Percentiles rank a stretch among this genome's conserved stretches.
Evolutionary conservation across 805 yeast genomes (phyloP).

Genomic region (Myxozyma neglecta): DNA sequence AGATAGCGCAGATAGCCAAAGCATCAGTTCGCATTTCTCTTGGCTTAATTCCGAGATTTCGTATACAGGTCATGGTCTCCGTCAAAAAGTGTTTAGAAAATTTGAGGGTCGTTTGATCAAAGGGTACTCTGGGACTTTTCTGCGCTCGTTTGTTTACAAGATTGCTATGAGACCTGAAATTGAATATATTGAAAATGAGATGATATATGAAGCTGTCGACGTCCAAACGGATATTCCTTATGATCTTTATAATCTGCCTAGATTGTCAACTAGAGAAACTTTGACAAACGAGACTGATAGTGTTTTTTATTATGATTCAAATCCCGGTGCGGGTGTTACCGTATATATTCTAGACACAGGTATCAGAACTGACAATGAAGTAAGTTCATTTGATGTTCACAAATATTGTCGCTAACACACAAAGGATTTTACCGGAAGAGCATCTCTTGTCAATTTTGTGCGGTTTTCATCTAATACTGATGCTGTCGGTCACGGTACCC

Average conservation of each 20-base stretch:
- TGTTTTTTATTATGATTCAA: slow-evolving; percentile 8
- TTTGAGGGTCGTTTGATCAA: slow-evolving; percentile 8
- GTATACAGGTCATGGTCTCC: background rate
- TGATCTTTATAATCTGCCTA: slow-evolving; percentile 26
- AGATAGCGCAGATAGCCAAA: background rate
- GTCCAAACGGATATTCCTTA: slow-evolving; percentile 18
- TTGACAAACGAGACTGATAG: slow-evolving; percentile 3
- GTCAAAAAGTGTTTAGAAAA: slow-evolving; percentile 4
- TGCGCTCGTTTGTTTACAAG: slow-evolving; percentile 1
- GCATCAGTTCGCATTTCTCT: slow-evolving; percentile 11
- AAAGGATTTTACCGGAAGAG: slow-evolving; percentile 49
- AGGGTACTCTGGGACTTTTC: slow-evolving; percentile 23
- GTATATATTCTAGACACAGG: slow-evolving; percentile 92
- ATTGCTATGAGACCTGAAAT: slow-evolving; percentile 30
- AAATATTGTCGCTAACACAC: background rate
- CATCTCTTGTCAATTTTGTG: slow-evolving; percentile 43
- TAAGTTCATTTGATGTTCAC: slow-evolving; percentile 35
- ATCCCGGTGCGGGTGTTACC: slow-evolving; percentile 26
- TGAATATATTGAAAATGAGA: slow-evolving; percentile 17
- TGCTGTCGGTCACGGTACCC: slow-evolving; percentile 94
- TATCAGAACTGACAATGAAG: slow-evolving; percentile 69
- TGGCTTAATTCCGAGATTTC: slow-evolving; percentile 40
- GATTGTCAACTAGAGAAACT: slow-evolving; percentile 17
- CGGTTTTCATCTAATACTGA: slow-evolving; percentile 44
- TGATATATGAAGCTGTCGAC: slow-evolving; percentile 7